Conservation (phyloP, 345 rosid genomes). For the Linum usitatissimum region DNA sequence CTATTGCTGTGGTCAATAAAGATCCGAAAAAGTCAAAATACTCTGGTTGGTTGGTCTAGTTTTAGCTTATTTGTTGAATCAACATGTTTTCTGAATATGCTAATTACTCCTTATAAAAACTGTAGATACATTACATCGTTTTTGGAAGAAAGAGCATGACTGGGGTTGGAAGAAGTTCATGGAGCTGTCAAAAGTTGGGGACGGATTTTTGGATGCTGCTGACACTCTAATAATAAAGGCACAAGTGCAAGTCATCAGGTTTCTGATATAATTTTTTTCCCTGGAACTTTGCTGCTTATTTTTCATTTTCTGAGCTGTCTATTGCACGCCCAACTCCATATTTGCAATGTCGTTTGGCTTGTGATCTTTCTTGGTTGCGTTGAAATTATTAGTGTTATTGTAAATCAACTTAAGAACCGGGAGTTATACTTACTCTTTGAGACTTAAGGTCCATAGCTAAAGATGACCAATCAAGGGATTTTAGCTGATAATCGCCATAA, state of each 20-base stretch:
- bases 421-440: no score
- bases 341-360: background rate
- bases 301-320: background rate
- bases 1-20: slow-evolving; percentile 86
- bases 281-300: background rate
- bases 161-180: slow-evolving; percentile 99
- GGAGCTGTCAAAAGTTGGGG: slow-evolving; percentile 69
- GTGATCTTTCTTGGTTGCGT: background rate
- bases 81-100: slow-evolving; percentile 7
- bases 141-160: slow-evolving; percentile 87
- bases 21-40: slow-evolving; percentile 84
- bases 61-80: slow-evolving; percentile 1
- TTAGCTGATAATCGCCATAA: background rate
- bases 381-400: background rate
- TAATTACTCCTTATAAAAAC: slow-evolving; percentile 15
- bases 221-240: slow-evolving; percentile 82
- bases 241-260: slow-evolving; percentile 97
- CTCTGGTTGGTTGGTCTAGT: slow-evolving; percentile 48
- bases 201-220: slow-evolving; percentile 68
- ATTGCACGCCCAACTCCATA: background rate
- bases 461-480: background rate
- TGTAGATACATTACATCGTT: slow-evolving; percentile 84
- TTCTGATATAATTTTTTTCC: slow-evolving; percentile 2
- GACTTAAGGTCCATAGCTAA: background rate
- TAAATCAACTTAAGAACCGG: background rate